These are phyloP conservation scores for Entonaema liquescens DNA, from an alignment of 495 filamentous ascomycete genomes.

Conservation along the genomic window DNA sequence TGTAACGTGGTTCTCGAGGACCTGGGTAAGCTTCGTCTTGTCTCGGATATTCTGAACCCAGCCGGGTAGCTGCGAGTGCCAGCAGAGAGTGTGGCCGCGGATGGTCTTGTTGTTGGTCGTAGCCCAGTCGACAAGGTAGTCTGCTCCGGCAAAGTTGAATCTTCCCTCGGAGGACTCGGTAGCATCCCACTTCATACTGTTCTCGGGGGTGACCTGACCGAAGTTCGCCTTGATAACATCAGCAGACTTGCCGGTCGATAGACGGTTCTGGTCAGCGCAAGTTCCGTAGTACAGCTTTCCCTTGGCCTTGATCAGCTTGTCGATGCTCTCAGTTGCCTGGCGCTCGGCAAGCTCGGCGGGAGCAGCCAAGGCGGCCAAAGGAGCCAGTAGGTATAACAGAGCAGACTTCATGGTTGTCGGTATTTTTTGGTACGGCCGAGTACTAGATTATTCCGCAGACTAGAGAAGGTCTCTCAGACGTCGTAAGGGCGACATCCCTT, in stretches of 20 bases:
- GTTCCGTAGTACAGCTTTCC: slow-evolving; percentile 70
- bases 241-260: slow-evolving; percentile 59
- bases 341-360: slow-evolving; percentile 47
- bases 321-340: slow-evolving; percentile 58
- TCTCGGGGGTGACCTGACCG: slow-evolving; percentile 71
- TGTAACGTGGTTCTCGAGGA: slow-evolving; percentile 67
- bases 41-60: slow-evolving; percentile 66
- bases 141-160: slow-evolving; percentile 62
- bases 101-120: slow-evolving; percentile 62
- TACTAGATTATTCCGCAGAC: slow-evolving; percentile 6
- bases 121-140: slow-evolving; percentile 70
- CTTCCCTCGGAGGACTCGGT: slow-evolving; percentile 56
- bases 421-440: slow-evolving; percentile 13
- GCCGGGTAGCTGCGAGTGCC: slow-evolving; percentile 70
- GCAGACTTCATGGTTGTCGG: slow-evolving; percentile 52
- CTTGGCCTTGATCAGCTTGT: slow-evolving; percentile 65
- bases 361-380: slow-evolving; percentile 46
- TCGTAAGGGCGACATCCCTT: slow-evolving; percentile 5
- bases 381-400: slow-evolving; percentile 49
- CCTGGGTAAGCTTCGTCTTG: slow-evolving; percentile 58
- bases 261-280: slow-evolving; percentile 62
- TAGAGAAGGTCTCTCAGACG: slow-evolving; percentile 4
- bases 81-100: slow-evolving; percentile 70
- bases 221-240: slow-evolving; percentile 68
- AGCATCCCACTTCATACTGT: slow-evolving; percentile 71